Evolutionary conservation across 2,329 filamentous ascomycete species (phyloP), one percentile per base, ranked within the genome.

Genomic region (Gnomoniopsis smithogilvyi): DNA sequence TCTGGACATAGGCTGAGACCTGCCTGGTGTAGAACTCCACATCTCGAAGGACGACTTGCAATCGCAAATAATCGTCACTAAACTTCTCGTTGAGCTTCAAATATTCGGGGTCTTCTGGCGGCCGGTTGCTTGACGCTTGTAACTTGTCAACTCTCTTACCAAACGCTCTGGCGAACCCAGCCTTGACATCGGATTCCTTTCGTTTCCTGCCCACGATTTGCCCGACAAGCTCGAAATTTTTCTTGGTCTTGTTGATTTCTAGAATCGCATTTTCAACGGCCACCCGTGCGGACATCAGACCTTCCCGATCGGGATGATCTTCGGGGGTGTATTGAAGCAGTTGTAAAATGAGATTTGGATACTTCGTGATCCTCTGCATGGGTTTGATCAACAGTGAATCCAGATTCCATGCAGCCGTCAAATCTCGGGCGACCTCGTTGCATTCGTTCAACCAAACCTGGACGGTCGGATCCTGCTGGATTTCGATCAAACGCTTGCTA

Each of bases 351-450:
- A 99, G 79, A 49, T 96, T 87, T 3, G 92, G 92, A 69, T 98
- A 99, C 69, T 97, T 97, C 36, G 94, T 88, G 63, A 98, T 88
- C 51, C 95, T 86, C 74, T 99, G 95, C 72, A 96, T 93, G 1
- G 95, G 95, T 73, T 99, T 99, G 69, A 99, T 94, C 21, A 99
- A 83, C n/a, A 99, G 80, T 0, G 95, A 96, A 72, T 97, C 93
- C 62, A 99, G 75, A 72, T 96, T 91, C 95, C 95, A 99, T 0
- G 95, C 94, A 26, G 88, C 86, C 0, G 95, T 99, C 63, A 99
- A 82, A 70, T 97, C 95, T 66, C 92, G 90, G 14, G 94, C 93
- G 68, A 94, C 93, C 66, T 92, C 87, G 68, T 95, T 92, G 74
- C 95, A 99, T 73, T 97, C 94, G 60, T 89, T 89, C 51, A 98